Conservation (phyloP, 2,329 filamentous ascomycete genomes). For the Cercospora brassicicola region DNA sequence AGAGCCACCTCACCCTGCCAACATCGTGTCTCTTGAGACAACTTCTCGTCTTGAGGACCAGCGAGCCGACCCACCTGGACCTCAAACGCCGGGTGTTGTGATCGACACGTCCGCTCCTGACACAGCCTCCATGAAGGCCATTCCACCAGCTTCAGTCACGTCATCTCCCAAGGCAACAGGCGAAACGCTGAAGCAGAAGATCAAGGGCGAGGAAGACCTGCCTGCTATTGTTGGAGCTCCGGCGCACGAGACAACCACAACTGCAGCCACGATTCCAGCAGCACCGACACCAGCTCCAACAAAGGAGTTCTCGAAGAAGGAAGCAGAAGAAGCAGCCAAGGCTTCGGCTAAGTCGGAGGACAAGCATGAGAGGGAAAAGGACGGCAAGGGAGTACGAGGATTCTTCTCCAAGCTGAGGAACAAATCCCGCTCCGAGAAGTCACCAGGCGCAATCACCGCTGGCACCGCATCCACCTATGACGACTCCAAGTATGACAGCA, state of each 20-base stretch:
- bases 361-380: conserved; percentile 8
- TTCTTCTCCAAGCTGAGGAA: conserved; percentile 34
- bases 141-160: conserved; percentile 12
- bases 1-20: conserved; percentile 12
- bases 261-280: neutral
- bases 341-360: conserved; percentile 6
- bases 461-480: conserved; percentile 8
- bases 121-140: conserved; percentile 14
- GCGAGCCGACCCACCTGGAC: conserved; percentile 13
- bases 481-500: conserved; percentile 11
- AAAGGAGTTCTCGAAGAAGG: conserved; percentile 11
- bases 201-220: conserved; percentile 1
- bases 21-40: conserved; percentile 13
- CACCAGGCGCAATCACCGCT: conserved; percentile 16
- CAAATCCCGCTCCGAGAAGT: conserved; percentile 26
- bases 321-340: conserved; percentile 7
- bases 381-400: conserved; percentile 33
- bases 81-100: conserved; percentile 20
- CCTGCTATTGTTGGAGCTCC: conserved; percentile 8
- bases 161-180: conserved; percentile 1
- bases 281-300: conserved; percentile 8
- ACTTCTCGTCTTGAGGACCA: conserved; percentile 16
- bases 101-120: conserved; percentile 15
- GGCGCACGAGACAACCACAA: neutral
- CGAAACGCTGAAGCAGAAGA: neutral